Evolutionary conservation across 306 rosid genomes (phyloP).

Genomic region (Alnus glutinosa): DNA sequence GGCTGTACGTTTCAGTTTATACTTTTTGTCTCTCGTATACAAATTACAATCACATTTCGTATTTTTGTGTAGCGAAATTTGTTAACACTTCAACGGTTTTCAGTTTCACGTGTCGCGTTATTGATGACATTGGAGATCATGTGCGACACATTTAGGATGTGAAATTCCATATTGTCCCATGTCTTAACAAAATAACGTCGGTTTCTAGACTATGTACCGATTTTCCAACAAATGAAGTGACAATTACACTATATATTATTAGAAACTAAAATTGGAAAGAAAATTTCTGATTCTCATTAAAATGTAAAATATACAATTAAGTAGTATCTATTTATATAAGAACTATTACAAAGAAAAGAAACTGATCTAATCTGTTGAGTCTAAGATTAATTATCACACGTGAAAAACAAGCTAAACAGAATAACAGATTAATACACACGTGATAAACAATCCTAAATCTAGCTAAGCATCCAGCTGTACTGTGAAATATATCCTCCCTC

Average conservation of each 20-base stretch:
- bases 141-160: background rate
- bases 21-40: no score
- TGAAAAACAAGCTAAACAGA: no score
- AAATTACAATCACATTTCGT: background rate
- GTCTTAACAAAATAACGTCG: background rate
- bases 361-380: no score
- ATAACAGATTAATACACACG: no score
- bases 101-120: background rate
- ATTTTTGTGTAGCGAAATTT: background rate
- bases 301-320: no score
- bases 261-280: no score
- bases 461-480: no score
- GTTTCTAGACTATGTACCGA: background rate
- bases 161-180: background rate
- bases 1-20: background rate
- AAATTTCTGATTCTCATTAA: no score
- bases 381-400: no score
- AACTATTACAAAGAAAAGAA: no score
- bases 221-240: background rate
- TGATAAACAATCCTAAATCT: no score
- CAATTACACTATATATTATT: background rate
- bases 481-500: background rate
- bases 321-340: no score
- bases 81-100: background rate
- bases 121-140: background rate